A percentile compares a stretch with the other conserved stretches of the same genome.
Evolutionary conservation across 1,139 yeast species (phyloP).

Genomic region (Taphrina deformans): DNA sequence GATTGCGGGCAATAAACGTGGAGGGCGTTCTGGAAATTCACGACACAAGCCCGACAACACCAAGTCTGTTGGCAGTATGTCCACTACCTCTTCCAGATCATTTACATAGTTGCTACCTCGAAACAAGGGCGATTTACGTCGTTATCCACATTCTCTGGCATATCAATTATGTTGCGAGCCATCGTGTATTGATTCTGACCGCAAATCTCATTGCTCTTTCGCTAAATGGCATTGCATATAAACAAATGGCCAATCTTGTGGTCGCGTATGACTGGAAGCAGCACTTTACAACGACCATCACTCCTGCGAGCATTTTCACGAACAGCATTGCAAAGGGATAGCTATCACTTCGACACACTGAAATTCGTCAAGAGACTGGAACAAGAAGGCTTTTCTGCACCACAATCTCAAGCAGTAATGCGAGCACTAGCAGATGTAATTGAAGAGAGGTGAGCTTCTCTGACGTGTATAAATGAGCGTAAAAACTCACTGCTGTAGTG

Average conservation of each 20-base stretch:
- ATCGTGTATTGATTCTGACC: no score
- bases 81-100: no score
- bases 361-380: constrained; percentile 68
- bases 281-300: not conserved
- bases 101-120: no score
- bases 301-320: not conserved
- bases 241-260: not conserved
- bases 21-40: no score
- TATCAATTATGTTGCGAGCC: no score
- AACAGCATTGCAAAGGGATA: not conserved
- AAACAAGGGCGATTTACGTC: no score
- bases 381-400: constrained; percentile 66
- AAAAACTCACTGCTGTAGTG: not conserved
- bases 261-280: not conserved
- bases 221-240: not conserved
- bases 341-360: constrained; percentile 66
- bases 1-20: not conserved
- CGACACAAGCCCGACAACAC: no score
- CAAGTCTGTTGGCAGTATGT: no score
- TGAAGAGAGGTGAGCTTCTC: constrained; percentile 55
- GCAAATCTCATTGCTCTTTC: no score
- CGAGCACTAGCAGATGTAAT: constrained; percentile 72
- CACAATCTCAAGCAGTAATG: constrained; percentile 81
- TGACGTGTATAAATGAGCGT: constrained; percentile 57
- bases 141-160: no score